Conservation (phyloP, 176 grass and related monocot species). For the Lolium rigidum region DNA sequence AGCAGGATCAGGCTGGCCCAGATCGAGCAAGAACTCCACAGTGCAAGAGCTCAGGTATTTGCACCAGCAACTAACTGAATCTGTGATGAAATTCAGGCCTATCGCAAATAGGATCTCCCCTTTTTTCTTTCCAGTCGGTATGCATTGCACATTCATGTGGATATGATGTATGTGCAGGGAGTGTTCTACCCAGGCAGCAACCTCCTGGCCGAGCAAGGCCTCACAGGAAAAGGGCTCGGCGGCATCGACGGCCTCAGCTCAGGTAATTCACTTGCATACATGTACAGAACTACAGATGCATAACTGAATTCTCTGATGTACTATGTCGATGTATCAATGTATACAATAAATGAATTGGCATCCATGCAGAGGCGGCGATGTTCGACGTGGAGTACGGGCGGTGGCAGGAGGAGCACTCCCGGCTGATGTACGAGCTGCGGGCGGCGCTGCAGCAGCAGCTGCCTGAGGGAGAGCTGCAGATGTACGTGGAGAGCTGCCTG, state of each 20-base stretch:
- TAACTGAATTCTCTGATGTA: no score
- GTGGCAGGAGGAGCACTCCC: constrained; percentile 91
- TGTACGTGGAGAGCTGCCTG: constrained; percentile 86
- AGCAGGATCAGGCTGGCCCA: constrained; percentile 90
- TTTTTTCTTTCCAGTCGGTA: not conserved
- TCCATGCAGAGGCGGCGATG: constrained; percentile 76
- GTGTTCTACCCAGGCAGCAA: constrained; percentile 50
- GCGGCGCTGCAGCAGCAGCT: constrained; percentile 83
- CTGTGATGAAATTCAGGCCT: not conserved
- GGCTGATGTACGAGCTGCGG: constrained; percentile 82
- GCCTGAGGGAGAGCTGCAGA: constrained; percentile 78
- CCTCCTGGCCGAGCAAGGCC: constrained; percentile 59
- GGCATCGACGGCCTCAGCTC: constrained; percentile 66
- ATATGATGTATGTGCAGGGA: constrained; percentile 34
- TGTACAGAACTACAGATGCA: no score
- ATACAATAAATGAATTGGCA: no score
- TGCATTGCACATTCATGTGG: not conserved
- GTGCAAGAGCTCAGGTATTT: constrained; percentile 70
- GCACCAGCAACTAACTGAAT: not conserved
- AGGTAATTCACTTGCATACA: no score
- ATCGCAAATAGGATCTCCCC: not conserved
- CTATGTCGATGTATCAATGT: no score
- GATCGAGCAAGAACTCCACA: constrained; percentile 92
- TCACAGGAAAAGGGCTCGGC: constrained; percentile 60
- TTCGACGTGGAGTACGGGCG: constrained; percentile 85